Conservation (phyloP, 306 rosid genomes). For the peach (Prunus persica) region DNA sequence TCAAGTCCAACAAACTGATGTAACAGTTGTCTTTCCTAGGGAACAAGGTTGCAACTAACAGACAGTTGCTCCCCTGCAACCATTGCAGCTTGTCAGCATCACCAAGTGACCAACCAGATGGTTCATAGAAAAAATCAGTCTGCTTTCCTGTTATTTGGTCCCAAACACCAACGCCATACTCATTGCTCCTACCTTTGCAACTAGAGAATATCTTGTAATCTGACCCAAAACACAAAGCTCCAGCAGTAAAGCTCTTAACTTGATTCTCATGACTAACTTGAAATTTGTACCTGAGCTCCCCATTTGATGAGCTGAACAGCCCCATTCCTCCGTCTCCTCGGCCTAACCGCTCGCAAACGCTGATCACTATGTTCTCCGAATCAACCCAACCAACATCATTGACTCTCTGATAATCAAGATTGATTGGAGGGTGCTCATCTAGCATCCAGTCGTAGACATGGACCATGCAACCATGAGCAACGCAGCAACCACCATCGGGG, state of each 20-base stretch:
- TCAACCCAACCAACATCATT: slow-evolving; percentile 92
- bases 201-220: slow-evolving; percentile 77
- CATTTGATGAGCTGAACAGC: slow-evolving; percentile 57
- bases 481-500: slow-evolving; percentile 92
- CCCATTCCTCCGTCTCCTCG: slow-evolving; percentile 92
- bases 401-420: slow-evolving; percentile 73
- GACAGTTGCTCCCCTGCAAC: slow-evolving; percentile 64
- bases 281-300: slow-evolving; percentile 75
- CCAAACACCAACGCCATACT: slow-evolving; percentile 95
- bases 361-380: slow-evolving; percentile 51
- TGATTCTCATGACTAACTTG: slow-evolving; percentile 79
- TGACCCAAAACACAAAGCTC: slow-evolving; percentile 80
- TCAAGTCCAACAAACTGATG: slow-evolving; percentile 81
- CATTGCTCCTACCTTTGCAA: slow-evolving; percentile 88
- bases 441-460: slow-evolving; percentile 96
- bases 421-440: slow-evolving; percentile 69
- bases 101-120: slow-evolving; percentile 84
- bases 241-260: slow-evolving; percentile 83
- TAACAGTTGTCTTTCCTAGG: slow-evolving; percentile 92
- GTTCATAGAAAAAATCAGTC: slow-evolving; percentile 85
- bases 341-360: slow-evolving; percentile 73
- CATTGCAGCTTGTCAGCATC: slow-evolving; percentile 94
- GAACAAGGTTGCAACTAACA: slow-evolving; percentile 81
- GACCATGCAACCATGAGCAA: slow-evolving; percentile 86
- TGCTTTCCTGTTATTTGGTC: slow-evolving; percentile 82